Conservation (phyloP, 441 rosid genomes). For the Populus tomentosa region DNA sequence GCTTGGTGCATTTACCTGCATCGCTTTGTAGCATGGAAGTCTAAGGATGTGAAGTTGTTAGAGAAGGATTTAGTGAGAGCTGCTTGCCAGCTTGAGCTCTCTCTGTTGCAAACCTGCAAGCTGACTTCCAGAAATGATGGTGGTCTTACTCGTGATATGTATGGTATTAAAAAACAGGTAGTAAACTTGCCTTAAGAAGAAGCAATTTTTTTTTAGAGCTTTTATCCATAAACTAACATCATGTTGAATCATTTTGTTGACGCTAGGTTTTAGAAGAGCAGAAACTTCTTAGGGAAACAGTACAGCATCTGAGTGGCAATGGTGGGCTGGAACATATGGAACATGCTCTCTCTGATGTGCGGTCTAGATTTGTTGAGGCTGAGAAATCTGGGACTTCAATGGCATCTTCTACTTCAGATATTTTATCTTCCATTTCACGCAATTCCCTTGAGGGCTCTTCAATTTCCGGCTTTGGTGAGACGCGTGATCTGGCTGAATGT, state of each 20-base stretch:
- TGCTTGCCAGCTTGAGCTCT: conserved; percentile 88
- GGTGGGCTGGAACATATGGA: conserved; percentile 73
- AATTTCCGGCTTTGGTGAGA: conserved; percentile 18
- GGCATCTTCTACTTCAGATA: conserved; percentile 34
- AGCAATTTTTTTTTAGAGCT: no score
- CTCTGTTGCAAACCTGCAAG: conserved; percentile 70
- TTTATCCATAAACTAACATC: background rate
- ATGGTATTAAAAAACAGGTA: conserved; percentile 47
- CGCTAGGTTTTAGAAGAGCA: conserved; percentile 63
- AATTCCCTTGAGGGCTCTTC: conserved; percentile 5
- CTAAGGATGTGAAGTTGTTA: conserved; percentile 66
- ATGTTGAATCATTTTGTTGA: background rate
- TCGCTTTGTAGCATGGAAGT: conserved; percentile 73
- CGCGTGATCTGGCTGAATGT: conserved; percentile 23
- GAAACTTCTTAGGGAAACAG: conserved; percentile 61
- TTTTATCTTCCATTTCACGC: conserved; percentile 34
- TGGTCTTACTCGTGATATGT: conserved; percentile 57
- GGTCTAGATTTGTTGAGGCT: conserved; percentile 49
- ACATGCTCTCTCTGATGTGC: conserved; percentile 55
- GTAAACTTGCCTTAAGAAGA: background rate
- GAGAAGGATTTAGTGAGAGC: conserved; percentile 82
- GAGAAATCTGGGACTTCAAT: conserved; percentile 45
- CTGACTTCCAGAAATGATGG: conserved; percentile 44
- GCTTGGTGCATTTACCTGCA: conserved; percentile 70
- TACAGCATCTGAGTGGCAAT: conserved; percentile 60